Conservation (phyloP, 371 early-diverging fungal species). For the Apophysomyces ossiformis region DNA sequence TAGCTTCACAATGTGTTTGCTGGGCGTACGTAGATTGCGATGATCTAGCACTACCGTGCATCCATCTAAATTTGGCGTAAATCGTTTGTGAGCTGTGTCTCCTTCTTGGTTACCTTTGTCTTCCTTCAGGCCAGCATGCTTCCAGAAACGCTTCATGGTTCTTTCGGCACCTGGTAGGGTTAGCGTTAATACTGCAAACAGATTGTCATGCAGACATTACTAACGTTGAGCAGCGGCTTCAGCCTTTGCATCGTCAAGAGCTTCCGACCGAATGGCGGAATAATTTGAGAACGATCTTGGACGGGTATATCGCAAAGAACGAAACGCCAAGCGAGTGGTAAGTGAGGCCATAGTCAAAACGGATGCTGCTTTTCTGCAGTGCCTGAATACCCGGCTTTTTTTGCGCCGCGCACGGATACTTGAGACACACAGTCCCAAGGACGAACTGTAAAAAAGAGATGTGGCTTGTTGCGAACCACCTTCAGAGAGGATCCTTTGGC, state of each 20-base stretch:
- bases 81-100: conserved; percentile 14
- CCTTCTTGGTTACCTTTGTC: conserved; percentile 41
- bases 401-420: not conserved
- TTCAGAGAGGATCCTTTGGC: no score
- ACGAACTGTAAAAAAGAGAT: no score
- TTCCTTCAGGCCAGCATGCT: conserved; percentile 64
- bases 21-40: conserved; percentile 85
- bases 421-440: no score
- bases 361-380: not conserved
- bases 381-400: not conserved
- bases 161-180: conserved; percentile 54
- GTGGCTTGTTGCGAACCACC: no score
- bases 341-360: not conserved
- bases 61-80: conserved; percentile 42
- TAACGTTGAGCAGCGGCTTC: conserved; percentile 30
- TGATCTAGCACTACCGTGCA: conserved; percentile 76
- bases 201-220: not conserved
- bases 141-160: conserved; percentile 80
- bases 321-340: not conserved
- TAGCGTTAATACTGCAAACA: not conserved
- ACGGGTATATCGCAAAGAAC: not conserved
- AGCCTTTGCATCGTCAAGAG: conserved; percentile 25
- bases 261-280: conserved; percentile 3
- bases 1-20: conserved; percentile 70
- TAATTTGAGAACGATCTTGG: conserved; percentile 1